Conservation (phyloP, 164 flowering plant genomes). For the Vitis vinifera region ASM3070453v1 NC_081806.1:2166501-2167000, state of each 20-base stretch:
- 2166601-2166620: slow-evolving; percentile 31
- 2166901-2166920: no score
- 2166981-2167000: background rate
- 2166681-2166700: slow-evolving; percentile 6
- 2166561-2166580: slow-evolving; percentile 24
- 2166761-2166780: no score
- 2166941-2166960: background rate
- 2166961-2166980: slow-evolving; percentile 21
- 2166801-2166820: no score
- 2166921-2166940: no score
- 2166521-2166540: slow-evolving; percentile 9
- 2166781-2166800: no score
- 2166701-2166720: slow-evolving; percentile 13
- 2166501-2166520: slow-evolving; percentile 1
- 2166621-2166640: slow-evolving; percentile 35
- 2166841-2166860: no score
- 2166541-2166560: slow-evolving; percentile 8
- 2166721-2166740: background rate
- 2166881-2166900: no score
- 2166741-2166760: no score
- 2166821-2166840: no score
- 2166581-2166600: slow-evolving; percentile 24
- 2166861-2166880: no score
- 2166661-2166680: slow-evolving; percentile 11
- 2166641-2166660: slow-evolving; percentile 25